These are phyloP conservation scores for Phaeoacremonium minimum DNA, from an alignment of 2,329 filamentous ascomycete species.

Conservation along the genomic window DNA sequence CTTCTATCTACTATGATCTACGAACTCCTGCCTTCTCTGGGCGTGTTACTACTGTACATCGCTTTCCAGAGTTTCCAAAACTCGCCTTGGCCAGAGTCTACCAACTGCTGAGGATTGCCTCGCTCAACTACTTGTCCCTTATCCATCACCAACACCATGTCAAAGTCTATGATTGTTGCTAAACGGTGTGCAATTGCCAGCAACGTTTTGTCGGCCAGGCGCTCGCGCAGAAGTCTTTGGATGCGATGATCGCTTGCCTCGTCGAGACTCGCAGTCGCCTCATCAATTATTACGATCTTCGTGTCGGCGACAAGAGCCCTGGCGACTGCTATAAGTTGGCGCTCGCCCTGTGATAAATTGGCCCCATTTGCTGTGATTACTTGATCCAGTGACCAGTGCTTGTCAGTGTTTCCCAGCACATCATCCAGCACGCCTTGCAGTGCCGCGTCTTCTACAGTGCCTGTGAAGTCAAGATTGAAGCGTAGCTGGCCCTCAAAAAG, in stretches of 20 bases:
- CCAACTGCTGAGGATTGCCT: background rate
- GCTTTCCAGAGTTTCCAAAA: background rate
- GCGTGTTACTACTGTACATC: too few species aligned
- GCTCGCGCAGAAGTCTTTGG: conserved; percentile 60
- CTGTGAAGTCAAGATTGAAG: conserved; percentile 54
- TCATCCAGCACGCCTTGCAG: conserved; percentile 19
- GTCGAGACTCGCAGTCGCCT: conserved; percentile 67
- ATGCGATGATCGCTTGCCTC: conserved; percentile 72
- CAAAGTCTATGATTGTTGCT: conserved; percentile 7
- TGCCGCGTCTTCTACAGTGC: conserved; percentile 50
- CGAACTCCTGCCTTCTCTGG: too few species aligned
- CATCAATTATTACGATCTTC: conserved; percentile 71
- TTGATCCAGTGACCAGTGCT: conserved; percentile 46
- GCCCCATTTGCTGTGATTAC: conserved; percentile 67
- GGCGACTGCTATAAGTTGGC: conserved; percentile 68
- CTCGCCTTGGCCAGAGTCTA: background rate
- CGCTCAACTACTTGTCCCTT: conserved; percentile 2
- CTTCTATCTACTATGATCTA: too few species aligned
- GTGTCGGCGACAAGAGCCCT: conserved; percentile 63
- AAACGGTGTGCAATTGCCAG: conserved; percentile 69
- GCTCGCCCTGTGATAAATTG: conserved; percentile 68
- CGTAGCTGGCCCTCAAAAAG: conserved; percentile 56
- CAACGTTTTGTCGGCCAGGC: conserved; percentile 64
- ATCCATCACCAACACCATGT: conserved; percentile 7
- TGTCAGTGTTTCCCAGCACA: background rate